Base-by-base conservation (phyloP, 345 rosid species). In the Rhizophora mangle region DNA sequence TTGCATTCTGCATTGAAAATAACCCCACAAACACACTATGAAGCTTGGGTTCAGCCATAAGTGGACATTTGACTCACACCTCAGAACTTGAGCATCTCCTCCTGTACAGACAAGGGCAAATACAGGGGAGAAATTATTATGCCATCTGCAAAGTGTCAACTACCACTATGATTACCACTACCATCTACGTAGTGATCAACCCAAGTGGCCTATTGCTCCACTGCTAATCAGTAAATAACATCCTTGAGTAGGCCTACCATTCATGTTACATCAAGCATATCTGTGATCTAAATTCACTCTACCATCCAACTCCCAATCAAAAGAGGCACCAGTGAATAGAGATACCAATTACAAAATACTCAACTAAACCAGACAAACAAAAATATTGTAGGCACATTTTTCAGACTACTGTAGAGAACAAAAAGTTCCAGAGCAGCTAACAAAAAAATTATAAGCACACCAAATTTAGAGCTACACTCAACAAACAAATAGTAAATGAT, bases 91-190 rank as follows among this genome's bases (percentile, higher is more conserved):
- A 76, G 84, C 86, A 80, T 77, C 83, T 83, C 86, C 86, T 76
- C 87, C 87, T 84, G 87, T 86, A 78, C 82, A 56, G 82, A 83
- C 84, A 84, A 86, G 86, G 83, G 81, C 85, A 84, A 85, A 85
- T 85, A 86, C 85, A 87, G 81, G 84, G 82, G 81, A 82, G 72
- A 85, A 85, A 80, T 80, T 86, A 89, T 92, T 85, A 92, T 86
- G 83, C 77, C 83, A 82, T 80, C 79, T 74, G 78, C 81, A 81
- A 82, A 75, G 80, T 78, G 80, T 82, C 76, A 84, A 77, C 88
- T 85, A 85, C 85, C 86, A 81, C 85, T 87, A 89, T 21, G 69
- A 80, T 80, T 88, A 88, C 73, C 66, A 69, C 87, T 86, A 87
- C 79, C 82, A 78, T 76, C 39, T 68, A 83, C 60, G 77, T 65